Evolutionary conservation across 208 protist species (phyloP), one percentile per base, ranked within the genome.

Genomic region (Trypanosoma vivax): DNA sequence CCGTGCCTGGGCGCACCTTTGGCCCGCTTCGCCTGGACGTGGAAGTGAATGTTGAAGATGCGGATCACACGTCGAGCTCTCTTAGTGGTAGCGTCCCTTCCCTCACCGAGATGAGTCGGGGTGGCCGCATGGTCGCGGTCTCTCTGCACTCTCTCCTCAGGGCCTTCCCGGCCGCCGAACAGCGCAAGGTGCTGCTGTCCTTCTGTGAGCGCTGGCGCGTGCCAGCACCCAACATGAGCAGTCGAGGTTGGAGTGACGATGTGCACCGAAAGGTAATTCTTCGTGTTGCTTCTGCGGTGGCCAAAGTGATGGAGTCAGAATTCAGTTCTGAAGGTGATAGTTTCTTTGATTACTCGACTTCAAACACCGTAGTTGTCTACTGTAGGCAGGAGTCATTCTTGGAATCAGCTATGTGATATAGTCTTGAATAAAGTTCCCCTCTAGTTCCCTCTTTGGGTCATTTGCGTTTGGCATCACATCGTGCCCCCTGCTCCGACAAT

Each of bases 141-240:
- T 11, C 23, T 18, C 6, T 43, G 10, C 39, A 18, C 39, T 7
- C 39, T 9, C 39, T 43, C n/a, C n/a, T 43, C 0, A 19, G 39
- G 10, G 23, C 39, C 5, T 43, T 43, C 23, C n/a, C 39, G 9
- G 6, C n/a, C n/a, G 6, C 39, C 6, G 16, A 43, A 19, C 39
- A 19, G 39, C 6, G n/a, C 6, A 7, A 19, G 39, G 6, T 21
- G n/a, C 23, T 43, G 23, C 6, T 43, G 10, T 6, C 39, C 39
- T 43, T 43, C 39, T 43, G 39, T 18, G 39, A 43, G 39, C 39
- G 39, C 9, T 43, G 39, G 39, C 39, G n/a, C n/a, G 39, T 43
- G n/a, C 6, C 39, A 6, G 6, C 23, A 6, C 39, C 39, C 6
- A 11, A 11, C 10, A 43, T 6, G n/a, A 43, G 10, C 10, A 19